Conservation (phyloP, 2,329 filamentous ascomycete genomes). For the Periconia sp. region DNA sequence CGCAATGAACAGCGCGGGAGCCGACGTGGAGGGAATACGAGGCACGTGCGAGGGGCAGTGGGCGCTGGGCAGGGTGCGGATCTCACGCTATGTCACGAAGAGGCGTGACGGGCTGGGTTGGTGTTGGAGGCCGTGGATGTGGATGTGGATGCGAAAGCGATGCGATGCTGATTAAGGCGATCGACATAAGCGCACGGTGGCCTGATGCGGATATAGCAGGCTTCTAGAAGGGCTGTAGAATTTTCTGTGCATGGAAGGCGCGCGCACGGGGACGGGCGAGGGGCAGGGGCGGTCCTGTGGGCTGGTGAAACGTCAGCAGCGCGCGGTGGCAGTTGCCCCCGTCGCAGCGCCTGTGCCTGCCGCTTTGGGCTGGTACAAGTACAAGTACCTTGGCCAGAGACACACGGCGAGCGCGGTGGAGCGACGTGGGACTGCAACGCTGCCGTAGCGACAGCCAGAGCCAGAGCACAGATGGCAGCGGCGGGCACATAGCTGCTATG, state of each 20-base stretch:
- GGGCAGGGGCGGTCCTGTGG: conserved; percentile 18
- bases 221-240: conserved; percentile 39
- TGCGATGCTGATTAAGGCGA: conserved; percentile 26
- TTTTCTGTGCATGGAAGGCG: conserved; percentile 18
- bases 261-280: conserved; percentile 24
- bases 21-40: too few species aligned
- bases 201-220: conserved; percentile 28
- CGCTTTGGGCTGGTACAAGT: too few species aligned
- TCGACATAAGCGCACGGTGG: conserved; percentile 28
- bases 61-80: not conserved
- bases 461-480: too few species aligned
- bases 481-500: not conserved
- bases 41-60: conserved; percentile 6
- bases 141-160: conserved; percentile 21
- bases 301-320: conserved; percentile 30
- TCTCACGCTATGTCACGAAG: conserved; percentile 18
- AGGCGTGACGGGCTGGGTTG: conserved; percentile 21
- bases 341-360: conserved; percentile 8
- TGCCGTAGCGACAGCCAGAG: too few species aligned
- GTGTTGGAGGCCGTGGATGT: conserved; percentile 11
- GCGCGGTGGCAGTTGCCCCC: conserved; percentile 9
- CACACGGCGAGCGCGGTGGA: too few species aligned
- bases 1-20: too few species aligned
- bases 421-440: too few species aligned
- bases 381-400: too few species aligned